Percentiles rank a stretch among this genome's conserved stretches.
phyloP scores from a whole-genome alignment of 23 red algal species.

The Gracilaria gracilis region DNA sequence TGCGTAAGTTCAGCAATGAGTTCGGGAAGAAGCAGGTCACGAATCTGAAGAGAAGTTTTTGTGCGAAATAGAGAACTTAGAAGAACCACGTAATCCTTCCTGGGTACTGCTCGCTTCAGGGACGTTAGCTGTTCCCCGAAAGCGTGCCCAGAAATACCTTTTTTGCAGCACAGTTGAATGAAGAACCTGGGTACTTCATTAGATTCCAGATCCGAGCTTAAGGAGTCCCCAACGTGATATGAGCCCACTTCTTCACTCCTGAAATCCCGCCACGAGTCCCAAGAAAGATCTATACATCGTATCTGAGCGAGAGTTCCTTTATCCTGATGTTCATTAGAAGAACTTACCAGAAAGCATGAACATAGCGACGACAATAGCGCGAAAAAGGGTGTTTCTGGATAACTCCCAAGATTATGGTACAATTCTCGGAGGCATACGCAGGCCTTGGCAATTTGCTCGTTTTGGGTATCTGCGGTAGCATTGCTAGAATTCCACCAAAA shows the following conservation, averaged over 20 bases:
- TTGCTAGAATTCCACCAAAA: constrained; percentile 1
- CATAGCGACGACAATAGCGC: constrained; percentile 1
- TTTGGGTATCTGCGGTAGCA: neutral
- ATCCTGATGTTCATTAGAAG: neutral
- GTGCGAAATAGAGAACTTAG: neutral
- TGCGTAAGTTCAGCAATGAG: neutral
- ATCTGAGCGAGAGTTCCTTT: neutral
- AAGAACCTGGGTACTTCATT: neutral
- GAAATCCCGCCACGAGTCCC: constrained; percentile 8
- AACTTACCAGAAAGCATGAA: neutral
- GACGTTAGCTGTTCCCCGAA: constrained; percentile 11
- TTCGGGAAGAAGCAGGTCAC: constrained; percentile 6
- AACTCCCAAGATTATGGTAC: neutral
- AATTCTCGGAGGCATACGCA: neutral
- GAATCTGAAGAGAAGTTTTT: neutral
- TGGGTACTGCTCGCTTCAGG: neutral
- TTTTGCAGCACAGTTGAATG: neutral
- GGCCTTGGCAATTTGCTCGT: neutral
- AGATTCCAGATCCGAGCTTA: neutral
- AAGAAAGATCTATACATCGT: neutral
- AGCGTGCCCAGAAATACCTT: neutral
- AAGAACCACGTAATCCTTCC: neutral
- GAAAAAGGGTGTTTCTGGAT: constrained; percentile 10
- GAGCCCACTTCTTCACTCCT: neutral
- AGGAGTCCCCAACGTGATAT: neutral